Evolutionary conservation across 164 flowering plant species (phyloP), one percentile per base, ranked within the genome.

Genomic region (Paratinospora sagittata): DNA sequence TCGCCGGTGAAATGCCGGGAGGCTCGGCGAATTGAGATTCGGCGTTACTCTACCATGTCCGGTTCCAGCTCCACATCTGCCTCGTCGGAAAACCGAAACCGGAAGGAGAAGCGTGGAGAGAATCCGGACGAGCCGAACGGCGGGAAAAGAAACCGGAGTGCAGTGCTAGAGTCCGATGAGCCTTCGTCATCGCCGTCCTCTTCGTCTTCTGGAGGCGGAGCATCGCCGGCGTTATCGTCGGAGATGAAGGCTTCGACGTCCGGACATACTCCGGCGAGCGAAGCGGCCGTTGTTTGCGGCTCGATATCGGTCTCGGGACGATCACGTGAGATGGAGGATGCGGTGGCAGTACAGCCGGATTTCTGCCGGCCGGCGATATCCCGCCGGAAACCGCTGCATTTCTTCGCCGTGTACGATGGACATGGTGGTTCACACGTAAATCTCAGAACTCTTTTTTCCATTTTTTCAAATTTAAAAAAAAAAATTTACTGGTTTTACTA

Each of bases 401-500:
- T 84, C 80, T 84, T 85, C 72, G 89, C 72, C 30, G 91, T 87
- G 6, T 87, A 63, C 65, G 89, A 87, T 58, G 91, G 91, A 6
- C 91, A 87, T 60, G 91, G 89, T 16, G 89, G 91, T 13, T 37
- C 82, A 52, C 86, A 87, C 64, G 90, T 87, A 81, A 78, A 63
- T 41, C 37, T 12, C 39, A 1, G 6, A 34, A 24, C 27, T 52
- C 24, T 1, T 11, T 41, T 11, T 41, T 41, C n/a, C n/a, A n/a
- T n/a, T n/a, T n/a, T n/a, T n/a, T n/a, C n/a, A n/a, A n/a, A n/a
- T n/a, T n/a, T n/a, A n/a, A n/a, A n/a, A n/a, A n/a, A n/a, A n/a
- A n/a, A n/a, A n/a, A 9, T 14, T 43, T 10, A 43, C 12, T 10
- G 9, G 21, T 8, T 55, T 55, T 21, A 16, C 6, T 19, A n/a